These are phyloP conservation scores for Wickerhamiella kurtzmanii DNA, from an alignment of 805 yeast genomes.

Conservation along the genomic window DNA sequence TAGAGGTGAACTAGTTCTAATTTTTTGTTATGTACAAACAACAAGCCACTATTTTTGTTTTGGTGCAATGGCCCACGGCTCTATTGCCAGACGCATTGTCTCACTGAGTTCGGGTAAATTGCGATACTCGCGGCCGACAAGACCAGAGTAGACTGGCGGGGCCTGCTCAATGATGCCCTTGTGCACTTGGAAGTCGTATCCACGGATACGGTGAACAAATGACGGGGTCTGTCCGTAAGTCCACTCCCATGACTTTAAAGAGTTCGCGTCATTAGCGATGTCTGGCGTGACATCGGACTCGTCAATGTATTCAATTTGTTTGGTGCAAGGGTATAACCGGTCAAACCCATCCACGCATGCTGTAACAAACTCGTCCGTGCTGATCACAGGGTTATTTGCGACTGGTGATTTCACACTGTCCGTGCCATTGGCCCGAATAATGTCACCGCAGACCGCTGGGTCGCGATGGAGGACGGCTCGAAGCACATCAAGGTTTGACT, in stretches of 20 bases:
- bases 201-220: constrained; percentile 41
- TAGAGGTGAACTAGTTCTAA: background rate
- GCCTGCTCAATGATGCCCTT: constrained; percentile 30
- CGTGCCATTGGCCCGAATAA: constrained; percentile 40
- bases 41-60: no score
- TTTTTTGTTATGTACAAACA: background rate
- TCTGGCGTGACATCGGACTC: constrained; percentile 19
- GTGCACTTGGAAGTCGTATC: constrained; percentile 33
- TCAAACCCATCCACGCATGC: constrained; percentile 32
- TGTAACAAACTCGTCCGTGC: constrained; percentile 34
- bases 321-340: constrained; percentile 20
- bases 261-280: constrained; percentile 23
- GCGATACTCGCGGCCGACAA: constrained; percentile 5
- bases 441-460: constrained; percentile 25
- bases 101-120: constrained; percentile 18
- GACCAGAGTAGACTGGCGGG: constrained; percentile 1
- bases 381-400: constrained; percentile 39
- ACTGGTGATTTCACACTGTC: constrained; percentile 76
- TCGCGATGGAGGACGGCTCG: constrained; percentile 42
- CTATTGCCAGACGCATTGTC: background rate
- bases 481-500: constrained; percentile 48
- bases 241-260: constrained; percentile 57
- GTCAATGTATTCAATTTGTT: constrained; percentile 4
- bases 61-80: constrained; percentile 1
- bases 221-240: constrained; percentile 61